phyloP scores from a whole-genome alignment of 2,329 filamentous ascomycete genomes.

The Botrytis squamosa region DNA sequence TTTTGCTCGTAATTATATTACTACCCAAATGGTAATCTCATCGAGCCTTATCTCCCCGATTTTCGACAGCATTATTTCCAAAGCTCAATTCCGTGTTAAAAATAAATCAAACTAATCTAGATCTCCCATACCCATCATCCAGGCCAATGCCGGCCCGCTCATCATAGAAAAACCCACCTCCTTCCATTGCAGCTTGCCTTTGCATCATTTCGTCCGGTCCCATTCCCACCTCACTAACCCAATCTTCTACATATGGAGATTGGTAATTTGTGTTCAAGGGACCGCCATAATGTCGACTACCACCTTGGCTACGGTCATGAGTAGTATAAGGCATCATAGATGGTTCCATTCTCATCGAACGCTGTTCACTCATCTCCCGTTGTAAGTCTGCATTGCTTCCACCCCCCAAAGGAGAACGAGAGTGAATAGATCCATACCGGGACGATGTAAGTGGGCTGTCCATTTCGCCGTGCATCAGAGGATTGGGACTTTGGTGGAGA shows the following conservation, averaged over 20 bases:
- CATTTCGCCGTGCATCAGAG: slow-evolving; percentile 10
- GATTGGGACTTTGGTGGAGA: not conserved
- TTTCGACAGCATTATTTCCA: too few relatives aligned
- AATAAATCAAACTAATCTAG: not conserved
- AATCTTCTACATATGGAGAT: slow-evolving; percentile 20
- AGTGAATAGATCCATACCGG: slow-evolving; percentile 16
- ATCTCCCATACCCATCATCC: not conserved
- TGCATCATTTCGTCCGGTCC: slow-evolving; percentile 10
- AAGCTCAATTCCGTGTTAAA: not conserved
- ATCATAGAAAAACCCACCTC: slow-evolving; percentile 8
- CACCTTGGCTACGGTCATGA: not conserved
- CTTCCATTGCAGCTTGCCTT: slow-evolving; percentile 5
- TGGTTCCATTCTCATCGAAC: not conserved
- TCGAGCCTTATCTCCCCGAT: not conserved
- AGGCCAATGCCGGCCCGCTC: not conserved
- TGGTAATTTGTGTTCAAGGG: slow-evolving; percentile 14
- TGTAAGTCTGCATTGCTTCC: not conserved
- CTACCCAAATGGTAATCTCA: not conserved
- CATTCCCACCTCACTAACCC: slow-evolving; percentile 13
- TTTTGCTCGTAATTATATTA: not conserved
- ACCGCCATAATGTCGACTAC: not conserved
- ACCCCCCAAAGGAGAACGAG: not conserved
- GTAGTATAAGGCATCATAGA: not conserved
- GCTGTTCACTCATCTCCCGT: not conserved
- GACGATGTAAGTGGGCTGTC: slow-evolving; percentile 16